These are phyloP conservation scores for Aspergillus incahuasiensis DNA, from an alignment of 495 filamentous ascomycete species.

Conservation along the genomic window DNA sequence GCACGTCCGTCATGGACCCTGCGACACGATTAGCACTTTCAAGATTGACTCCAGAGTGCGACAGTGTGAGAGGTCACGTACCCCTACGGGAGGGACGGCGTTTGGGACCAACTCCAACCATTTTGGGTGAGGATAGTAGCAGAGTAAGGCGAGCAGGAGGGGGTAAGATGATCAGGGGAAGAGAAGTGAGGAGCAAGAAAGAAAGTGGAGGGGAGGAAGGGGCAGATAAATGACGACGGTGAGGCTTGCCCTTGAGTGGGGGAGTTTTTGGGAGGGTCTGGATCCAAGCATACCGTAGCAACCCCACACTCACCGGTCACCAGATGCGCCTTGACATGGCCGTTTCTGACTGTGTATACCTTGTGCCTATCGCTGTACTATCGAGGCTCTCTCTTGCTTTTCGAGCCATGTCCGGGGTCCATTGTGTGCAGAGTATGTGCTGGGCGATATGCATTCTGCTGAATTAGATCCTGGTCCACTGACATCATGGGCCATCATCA, in stretches of 20 bases:
- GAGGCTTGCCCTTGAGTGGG: not conserved
- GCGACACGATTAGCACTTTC: slow-evolving; percentile 21
- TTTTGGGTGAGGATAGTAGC: slow-evolving; percentile 37
- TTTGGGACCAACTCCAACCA: slow-evolving; percentile 73
- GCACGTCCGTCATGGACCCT: slow-evolving; percentile 77
- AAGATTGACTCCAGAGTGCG: slow-evolving; percentile 8
- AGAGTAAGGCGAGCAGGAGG: not conserved
- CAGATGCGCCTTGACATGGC: not conserved
- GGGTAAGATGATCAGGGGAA: not conserved
- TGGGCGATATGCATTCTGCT: no score
- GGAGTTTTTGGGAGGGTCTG: not conserved
- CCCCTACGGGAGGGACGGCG: slow-evolving; percentile 72
- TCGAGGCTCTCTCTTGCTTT: not conserved
- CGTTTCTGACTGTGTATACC: no score
- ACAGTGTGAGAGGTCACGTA: slow-evolving; percentile 38
- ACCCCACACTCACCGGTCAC: not conserved
- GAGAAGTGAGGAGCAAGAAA: not conserved
- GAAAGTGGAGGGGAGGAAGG: slow-evolving; percentile 2
- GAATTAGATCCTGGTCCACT: not conserved
- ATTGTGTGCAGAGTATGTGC: not conserved
- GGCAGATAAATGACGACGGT: not conserved
- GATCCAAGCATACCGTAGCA: not conserved
- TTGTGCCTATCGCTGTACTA: not conserved
- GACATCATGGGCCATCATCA: slow-evolving; percentile 1
- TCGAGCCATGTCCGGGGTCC: not conserved